Base-by-base conservation (phyloP, 129 eudicot genomes). In the Flaveria ramosissima region DNA sequence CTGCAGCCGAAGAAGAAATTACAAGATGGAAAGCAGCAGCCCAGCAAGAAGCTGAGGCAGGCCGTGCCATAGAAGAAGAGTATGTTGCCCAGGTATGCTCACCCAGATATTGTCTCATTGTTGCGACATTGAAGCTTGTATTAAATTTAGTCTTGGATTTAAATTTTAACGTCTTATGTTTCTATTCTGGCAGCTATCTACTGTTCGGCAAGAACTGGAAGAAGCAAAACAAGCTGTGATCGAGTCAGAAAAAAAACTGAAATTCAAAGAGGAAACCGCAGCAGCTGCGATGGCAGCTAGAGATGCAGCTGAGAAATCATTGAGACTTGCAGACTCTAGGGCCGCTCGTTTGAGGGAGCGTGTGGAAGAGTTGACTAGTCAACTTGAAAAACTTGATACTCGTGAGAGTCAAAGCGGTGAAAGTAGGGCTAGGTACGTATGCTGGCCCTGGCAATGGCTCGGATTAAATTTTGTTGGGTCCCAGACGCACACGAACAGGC, bases 371-470 rank as follows among this genome's bases (percentile, higher is more conserved):
- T 85, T 90, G 70, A 86, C 89, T 21, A 87, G 80, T 63, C 96
- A 92, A 81, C 90, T 92, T 52, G 94, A 92, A 75, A 81, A 84
- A 76, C 77, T 79, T 6, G 96, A 92, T 64, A 75, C 88, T 36
- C 88, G 74, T 13, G 90, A 83, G 21, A 81, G 81, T 47, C 78
- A 84, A 52, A 71, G 83, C 63, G 81, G 87, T 27, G 81, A 46
- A 72, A 85, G 65, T 11, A 63, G 90, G 70, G 74, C 94, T 9
- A 88, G 96, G 72, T 88, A 88, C 23, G 85, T 77, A 1, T 92
- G 98, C 80, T 92, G 98, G 96, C 96, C 96, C 11, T 92, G 98
- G 96, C 85, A 90, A 64, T 92, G 94, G 96, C 90, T 92, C 9
- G 96, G 96, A 24, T 68, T 92, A 63, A 88, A 88, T 78, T 86